Evolutionary conservation across 306 rosid genomes (phyloP).

Genomic region (Arachis stenosperma): DNA sequence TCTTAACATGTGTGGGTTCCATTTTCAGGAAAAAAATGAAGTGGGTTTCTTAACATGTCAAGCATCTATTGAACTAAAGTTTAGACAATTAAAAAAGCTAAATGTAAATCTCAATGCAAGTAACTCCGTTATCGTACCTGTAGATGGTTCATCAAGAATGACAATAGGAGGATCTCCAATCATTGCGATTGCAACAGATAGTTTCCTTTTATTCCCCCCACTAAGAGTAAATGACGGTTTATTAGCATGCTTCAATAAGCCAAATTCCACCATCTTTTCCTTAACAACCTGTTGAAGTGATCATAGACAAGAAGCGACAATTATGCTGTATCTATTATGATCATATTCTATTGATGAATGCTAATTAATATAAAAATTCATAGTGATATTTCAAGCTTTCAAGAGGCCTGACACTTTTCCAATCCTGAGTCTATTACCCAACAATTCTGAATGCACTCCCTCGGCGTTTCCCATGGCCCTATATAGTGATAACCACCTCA

Average conservation of each 20-base stretch:
- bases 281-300: conserved; percentile 75
- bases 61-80: conserved; percentile 24
- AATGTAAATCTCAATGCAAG: conserved; percentile 27
- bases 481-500: too few relatives aligned
- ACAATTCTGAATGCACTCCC: too few relatives aligned
- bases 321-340: conserved; percentile 13
- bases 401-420: too few relatives aligned
- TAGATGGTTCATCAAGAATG: conserved; percentile 96
- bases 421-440: too few relatives aligned
- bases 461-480: too few relatives aligned
- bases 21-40: too few relatives aligned
- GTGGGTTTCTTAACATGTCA: conserved; percentile 30
- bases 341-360: background rate
- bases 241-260: conserved; percentile 81
- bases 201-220: conserved; percentile 96
- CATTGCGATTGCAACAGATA: conserved; percentile 96
- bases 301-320: conserved; percentile 37
- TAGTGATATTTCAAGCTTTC: too few relatives aligned
- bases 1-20: conserved; percentile 25
- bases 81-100: conserved; percentile 21
- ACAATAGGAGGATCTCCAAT: conserved; percentile 97
- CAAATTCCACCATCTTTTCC: conserved; percentile 90
- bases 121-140: conserved; percentile 55
- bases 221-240: conserved; percentile 93
- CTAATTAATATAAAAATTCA: too few relatives aligned